Conservation (phyloP, 2,329 filamentous ascomycete genomes). For the Talaromyces pinophilus region DNA sequence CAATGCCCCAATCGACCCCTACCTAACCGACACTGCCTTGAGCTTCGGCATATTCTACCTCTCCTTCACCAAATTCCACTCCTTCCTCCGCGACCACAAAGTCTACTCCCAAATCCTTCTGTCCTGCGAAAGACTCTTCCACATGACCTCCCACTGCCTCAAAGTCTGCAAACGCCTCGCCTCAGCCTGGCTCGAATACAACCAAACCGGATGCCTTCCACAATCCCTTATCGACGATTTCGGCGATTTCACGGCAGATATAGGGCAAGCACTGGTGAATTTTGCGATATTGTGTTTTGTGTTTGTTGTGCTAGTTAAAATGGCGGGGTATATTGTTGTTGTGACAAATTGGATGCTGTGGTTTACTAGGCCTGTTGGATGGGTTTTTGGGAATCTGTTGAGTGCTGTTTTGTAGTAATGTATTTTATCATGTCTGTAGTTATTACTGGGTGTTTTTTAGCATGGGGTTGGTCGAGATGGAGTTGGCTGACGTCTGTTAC, state of each 20-base stretch:
- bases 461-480: not conserved
- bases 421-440: not conserved
- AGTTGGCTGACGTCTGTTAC: not conserved
- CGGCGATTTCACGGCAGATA: conserved; percentile 32
- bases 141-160: conserved; percentile 23
- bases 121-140: conserved; percentile 13
- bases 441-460: not conserved
- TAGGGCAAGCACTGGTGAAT: conserved; percentile 38
- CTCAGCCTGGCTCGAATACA: conserved; percentile 33
- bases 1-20: not conserved
- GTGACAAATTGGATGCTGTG: conserved; percentile 41
- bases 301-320: conserved; percentile 34
- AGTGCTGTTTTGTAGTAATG: not conserved
- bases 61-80: conserved; percentile 15
- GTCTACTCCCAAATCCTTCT: conserved; percentile 14
- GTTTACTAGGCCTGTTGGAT: conserved; percentile 38
- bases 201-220: conserved; percentile 36
- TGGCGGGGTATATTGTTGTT: conserved; percentile 36
- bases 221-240: conserved; percentile 33
- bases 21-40: not conserved
- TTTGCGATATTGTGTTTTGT: conserved; percentile 37
- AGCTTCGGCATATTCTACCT: conserved; percentile 16
- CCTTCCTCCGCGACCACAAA: conserved; percentile 14
- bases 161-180: conserved; percentile 27
- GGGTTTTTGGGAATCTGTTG: conserved; percentile 29